Percentiles rank a stretch among this genome's conserved stretches.
Evolutionary conservation across 2,329 filamentous ascomycete species (phyloP).

Genomic region (Venturia nashicola): DNA sequence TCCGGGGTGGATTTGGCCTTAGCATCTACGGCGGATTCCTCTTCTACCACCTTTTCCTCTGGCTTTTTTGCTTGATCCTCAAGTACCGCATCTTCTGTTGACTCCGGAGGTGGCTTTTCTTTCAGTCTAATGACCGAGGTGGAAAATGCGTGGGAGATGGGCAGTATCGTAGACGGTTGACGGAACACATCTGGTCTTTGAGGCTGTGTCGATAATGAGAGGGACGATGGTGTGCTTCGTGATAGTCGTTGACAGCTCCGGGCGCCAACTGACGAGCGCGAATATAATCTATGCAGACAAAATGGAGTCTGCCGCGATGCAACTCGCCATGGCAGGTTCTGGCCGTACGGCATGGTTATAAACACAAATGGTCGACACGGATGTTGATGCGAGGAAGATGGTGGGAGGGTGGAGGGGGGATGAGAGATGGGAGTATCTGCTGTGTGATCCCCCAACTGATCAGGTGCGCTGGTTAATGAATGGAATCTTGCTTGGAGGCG

Average conservation of each 20-base stretch:
- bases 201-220: constrained; percentile 5
- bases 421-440: neutral
- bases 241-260: neutral
- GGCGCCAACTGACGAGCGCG: neutral
- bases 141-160: constrained; percentile 24
- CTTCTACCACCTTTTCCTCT: constrained; percentile 30
- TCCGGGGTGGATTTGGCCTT: constrained; percentile 39
- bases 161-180: constrained; percentile 14
- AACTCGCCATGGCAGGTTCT: constrained; percentile 53
- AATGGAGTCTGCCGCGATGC: constrained; percentile 20
- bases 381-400: neutral
- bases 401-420: neutral
- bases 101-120: constrained; percentile 39
- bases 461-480: neutral
- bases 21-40: constrained; percentile 23
- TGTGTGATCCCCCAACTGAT: neutral
- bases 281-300: neutral
- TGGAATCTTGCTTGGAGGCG: neutral
- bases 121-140: constrained; percentile 36
- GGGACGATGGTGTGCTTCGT: neutral
- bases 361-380: neutral
- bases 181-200: constrained; percentile 12
- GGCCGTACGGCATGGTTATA: constrained; percentile 49
- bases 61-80: constrained; percentile 32
- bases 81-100: constrained; percentile 33